Conservation (phyloP, 768 basidiomycete species). For the Termitomyces sp. region DNA sequence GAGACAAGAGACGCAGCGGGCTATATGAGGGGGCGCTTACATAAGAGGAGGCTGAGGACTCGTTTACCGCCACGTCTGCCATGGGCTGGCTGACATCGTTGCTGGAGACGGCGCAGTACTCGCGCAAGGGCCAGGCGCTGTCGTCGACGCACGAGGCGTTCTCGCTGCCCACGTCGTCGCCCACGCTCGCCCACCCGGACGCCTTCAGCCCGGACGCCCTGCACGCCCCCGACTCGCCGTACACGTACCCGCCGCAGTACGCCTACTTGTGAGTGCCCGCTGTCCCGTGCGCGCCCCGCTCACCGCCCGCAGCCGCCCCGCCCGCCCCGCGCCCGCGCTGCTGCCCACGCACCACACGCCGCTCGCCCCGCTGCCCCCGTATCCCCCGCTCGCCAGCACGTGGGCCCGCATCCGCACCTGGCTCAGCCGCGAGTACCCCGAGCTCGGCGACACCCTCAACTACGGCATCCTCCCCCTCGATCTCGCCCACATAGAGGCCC, state of each 20-base stretch:
- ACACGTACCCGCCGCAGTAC: slow-evolving; percentile 75
- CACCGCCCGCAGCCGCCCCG: slow-evolving; percentile 37
- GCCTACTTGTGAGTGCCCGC: slow-evolving; percentile 60
- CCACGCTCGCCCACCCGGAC: slow-evolving; percentile 46
- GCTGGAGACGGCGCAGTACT: slow-evolving; percentile 39
- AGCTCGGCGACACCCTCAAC: slow-evolving; percentile 93
- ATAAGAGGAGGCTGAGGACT: background rate
- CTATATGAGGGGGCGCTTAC: slow-evolving; percentile 1
- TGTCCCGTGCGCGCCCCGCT: slow-evolving; percentile 40
- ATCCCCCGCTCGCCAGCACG: slow-evolving; percentile 77
- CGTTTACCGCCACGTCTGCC: slow-evolving; percentile 2
- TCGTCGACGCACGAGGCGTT: slow-evolving; percentile 85
- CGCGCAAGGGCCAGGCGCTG: slow-evolving; percentile 60
- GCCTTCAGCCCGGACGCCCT: slow-evolving; percentile 53
- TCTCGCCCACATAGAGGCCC: slow-evolving; percentile 75
- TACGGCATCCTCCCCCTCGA: slow-evolving; percentile 81
- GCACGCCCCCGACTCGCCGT: slow-evolving; percentile 42
- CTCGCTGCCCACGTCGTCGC: slow-evolving; percentile 74
- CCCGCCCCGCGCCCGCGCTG: slow-evolving; percentile 42
- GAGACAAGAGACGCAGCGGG: background rate
- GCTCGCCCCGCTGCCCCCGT: slow-evolving; percentile 41
- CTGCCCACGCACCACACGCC: slow-evolving; percentile 65
- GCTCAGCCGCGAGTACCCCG: slow-evolving; percentile 84
- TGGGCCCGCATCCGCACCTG: slow-evolving; percentile 84
- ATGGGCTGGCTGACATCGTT: slow-evolving; percentile 80